Evolutionary conservation across 78 protist genomes (phyloP), one percentile per base, ranked within the genome.

Genomic region (Bodo saltans): DNA sequence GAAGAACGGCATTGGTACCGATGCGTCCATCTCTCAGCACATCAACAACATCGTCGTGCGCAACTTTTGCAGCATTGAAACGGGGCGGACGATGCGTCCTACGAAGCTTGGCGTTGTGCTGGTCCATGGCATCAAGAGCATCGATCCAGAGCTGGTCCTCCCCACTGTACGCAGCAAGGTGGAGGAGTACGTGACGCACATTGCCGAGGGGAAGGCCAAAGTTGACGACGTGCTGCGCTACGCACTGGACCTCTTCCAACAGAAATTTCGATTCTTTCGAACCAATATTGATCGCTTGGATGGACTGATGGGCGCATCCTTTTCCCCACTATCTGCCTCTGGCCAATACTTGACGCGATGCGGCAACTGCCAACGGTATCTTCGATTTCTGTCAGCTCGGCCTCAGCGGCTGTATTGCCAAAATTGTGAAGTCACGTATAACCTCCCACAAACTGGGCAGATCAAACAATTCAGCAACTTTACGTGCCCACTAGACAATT

Each of bases 1-100:
- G 74, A 60, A 69, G 37, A 74, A 93, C 35, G 96, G 94, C 29
- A 97, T 96, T 69, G 98, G 99, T 28, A 97, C 99, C 1, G 99
- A 98, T 71, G 99, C 99, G 0, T 97, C 99, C 26, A 98, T 96
- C 83, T 96, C 97, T 4, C 75, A 89, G 83, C 99, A 98, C 90
- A 97, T 98, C 74, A 23, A 88, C 32, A 95, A 60, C 34, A 85
- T 97, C 67, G 79, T 74, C 29, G 84, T 92, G 29, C 89, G 99
- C 28, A 89, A 40, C 0, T 98, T 94, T 42, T 39, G n/a, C 30
- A 37, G 83, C 68, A 76, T 70, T 33, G 23, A 30, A 32, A 79
- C 26, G 70, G 72, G 67, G n/a, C 28, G 72, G 26, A 53, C 34
- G 17, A 93, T 95, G 67, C 17, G 0, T 3, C 93, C 95, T 42